phyloP scores from a whole-genome alignment of 495 filamentous ascomycete genomes.

The Neurospora intermedia region DNA sequence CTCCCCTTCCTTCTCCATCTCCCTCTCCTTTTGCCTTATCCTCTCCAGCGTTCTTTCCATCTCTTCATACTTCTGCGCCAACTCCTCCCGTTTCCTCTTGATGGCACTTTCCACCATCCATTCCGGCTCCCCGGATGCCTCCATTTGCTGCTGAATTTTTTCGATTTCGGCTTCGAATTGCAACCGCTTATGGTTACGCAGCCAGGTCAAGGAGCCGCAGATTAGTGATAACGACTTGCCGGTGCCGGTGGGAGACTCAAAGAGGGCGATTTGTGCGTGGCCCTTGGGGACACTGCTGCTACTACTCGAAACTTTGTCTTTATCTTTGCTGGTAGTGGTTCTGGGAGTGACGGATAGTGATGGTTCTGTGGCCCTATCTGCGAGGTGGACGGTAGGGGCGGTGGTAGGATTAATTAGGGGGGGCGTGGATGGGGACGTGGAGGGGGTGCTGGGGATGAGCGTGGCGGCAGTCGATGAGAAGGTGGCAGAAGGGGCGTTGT shows the following conservation, averaged over 20 bases:
- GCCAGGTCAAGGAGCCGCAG: constrained; percentile 86
- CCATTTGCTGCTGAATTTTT: constrained; percentile 30
- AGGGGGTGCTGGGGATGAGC: neutral
- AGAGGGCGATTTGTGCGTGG: constrained; percentile 69
- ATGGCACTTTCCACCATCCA: constrained; percentile 75
- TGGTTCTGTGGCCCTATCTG: neutral
- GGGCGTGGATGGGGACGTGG: neutral
- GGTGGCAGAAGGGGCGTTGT: neutral
- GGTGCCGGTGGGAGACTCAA: constrained; percentile 84
- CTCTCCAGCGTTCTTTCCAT: constrained; percentile 59
- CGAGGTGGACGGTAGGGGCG: neutral
- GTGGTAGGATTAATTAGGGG: neutral
- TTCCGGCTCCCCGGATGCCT: constrained; percentile 58
- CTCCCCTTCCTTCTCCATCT: constrained; percentile 37
- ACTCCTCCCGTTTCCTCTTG: constrained; percentile 54
- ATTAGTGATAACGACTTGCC: constrained; percentile 97
- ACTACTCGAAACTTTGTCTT: neutral
- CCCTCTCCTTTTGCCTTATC: constrained; percentile 59
- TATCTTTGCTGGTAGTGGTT: neutral
- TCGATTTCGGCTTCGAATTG: constrained; percentile 42
- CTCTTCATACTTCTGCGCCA: constrained; percentile 55
- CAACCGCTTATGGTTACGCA: constrained; percentile 70
- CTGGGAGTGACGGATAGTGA: neutral
- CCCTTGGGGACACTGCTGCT: constrained; percentile 30
- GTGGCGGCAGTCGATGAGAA: neutral